Conservation (phyloP, 345 rosid species). For the Corchorus olitorius region DNA sequence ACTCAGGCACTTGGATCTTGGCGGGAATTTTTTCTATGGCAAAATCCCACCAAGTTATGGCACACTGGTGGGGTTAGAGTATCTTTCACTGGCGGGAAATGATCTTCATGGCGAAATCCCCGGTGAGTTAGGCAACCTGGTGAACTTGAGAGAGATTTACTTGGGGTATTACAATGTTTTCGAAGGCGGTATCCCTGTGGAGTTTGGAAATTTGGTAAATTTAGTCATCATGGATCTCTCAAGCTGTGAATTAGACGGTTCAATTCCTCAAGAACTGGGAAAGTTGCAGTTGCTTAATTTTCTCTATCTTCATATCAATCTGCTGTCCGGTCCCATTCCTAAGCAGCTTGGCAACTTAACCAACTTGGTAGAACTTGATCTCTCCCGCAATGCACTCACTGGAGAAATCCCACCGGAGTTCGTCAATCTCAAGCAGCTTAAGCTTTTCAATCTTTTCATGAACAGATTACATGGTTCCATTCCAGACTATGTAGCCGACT, state of each 20-base stretch:
- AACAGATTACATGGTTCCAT: constrained; percentile 66
- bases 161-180: constrained; percentile 64
- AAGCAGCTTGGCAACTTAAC: constrained; percentile 57
- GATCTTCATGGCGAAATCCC: constrained; percentile 60
- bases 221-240: constrained; percentile 63
- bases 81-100: constrained; percentile 60
- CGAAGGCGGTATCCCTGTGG: constrained; percentile 56
- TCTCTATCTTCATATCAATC: constrained; percentile 56
- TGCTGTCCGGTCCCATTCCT: constrained; percentile 51
- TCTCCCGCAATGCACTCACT: constrained; percentile 57
- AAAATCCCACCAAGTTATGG: constrained; percentile 53
- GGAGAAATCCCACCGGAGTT: constrained; percentile 63
- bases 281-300: constrained; percentile 51
- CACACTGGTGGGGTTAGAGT: constrained; percentile 35
- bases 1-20: constrained; percentile 57
- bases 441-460: constrained; percentile 56
- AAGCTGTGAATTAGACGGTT: constrained; percentile 51
- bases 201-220: constrained; percentile 52
- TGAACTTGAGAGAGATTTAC: constrained; percentile 48
- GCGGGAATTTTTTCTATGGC: constrained; percentile 67
- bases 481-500: constrained; percentile 51
- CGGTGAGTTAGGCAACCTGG: constrained; percentile 56
- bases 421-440: constrained; percentile 43
- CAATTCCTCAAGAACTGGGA: constrained; percentile 58
- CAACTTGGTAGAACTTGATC: constrained; percentile 53